Base-by-base conservation (phyloP, 768 basidiomycete genomes). In the Kwoniella bestiolae region DNA sequence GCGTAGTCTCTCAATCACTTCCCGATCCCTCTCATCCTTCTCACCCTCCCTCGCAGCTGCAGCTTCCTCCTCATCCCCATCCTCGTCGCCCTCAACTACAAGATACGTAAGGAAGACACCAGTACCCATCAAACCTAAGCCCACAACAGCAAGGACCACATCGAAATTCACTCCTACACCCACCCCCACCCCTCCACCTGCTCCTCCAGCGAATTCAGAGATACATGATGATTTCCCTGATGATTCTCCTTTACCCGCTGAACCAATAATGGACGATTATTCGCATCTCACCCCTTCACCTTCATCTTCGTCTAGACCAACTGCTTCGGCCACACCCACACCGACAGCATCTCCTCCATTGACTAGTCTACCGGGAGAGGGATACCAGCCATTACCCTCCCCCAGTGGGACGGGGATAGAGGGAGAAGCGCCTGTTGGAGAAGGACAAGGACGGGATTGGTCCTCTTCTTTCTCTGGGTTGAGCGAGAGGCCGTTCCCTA, bases 401-500 rank as follows among this genome's bases (percentile, higher is more conserved):
- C 47, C 63, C 14, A 16, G 29, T 23, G 25, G 41, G 44, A 3
- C 53, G 32, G 45, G 28, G 12, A 65, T 67, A 35, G 29, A 38
- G 5, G 67, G 63, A 0, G 70, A 68, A 59, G 62, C 64, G 1
- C 53, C 56, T 26, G 65, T 55, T 2, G 34, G 44, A 45, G 45
- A 34, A 5, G 26, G 41, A 25, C 8, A 18, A 35, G 55, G 23
- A 21, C 56, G 45, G n/a, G 82, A 98, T 80, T 98, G 94, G 94
- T 91, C 91, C 1, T 89, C 86, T 75, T 90, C 89, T 75, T 98
- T 92, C 78, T 83, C 87, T 66, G 95, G 94, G 0, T 82, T 98
- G 29, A 90, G 90, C 3, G 80, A 84, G 0, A 83, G 88, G 75
- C 88, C 94, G 2, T 97, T 96, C 80, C 74, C 88, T 2, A 87